Conservation (phyloP, 1,139 yeast genomes). For the Wickerhamomyces sp. region DNA sequence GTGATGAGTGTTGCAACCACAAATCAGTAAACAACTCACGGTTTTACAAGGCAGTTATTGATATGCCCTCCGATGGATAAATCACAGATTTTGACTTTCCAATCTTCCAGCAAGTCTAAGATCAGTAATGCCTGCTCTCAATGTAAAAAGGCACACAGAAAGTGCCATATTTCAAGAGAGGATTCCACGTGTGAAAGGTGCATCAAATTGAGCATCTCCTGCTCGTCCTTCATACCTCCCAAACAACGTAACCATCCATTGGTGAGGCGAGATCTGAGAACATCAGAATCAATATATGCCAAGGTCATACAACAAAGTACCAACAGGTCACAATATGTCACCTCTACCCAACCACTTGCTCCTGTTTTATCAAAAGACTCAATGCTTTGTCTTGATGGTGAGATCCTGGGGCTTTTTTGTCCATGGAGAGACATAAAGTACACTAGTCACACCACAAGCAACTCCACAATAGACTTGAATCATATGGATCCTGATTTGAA, state of each 20-base stretch:
- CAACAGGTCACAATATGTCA: constrained; percentile 9
- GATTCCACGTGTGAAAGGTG: not conserved
- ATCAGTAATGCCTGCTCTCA: not conserved
- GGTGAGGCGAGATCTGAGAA: not conserved
- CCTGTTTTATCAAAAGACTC: constrained; percentile 11
- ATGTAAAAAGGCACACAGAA: constrained; percentile 1
- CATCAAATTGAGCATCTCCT: not conserved
- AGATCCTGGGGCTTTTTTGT: constrained; percentile 8
- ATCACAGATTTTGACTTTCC: not conserved
- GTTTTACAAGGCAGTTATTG: too few relatives aligned
- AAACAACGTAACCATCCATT: too few relatives aligned
- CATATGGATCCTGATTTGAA: constrained; percentile 7
- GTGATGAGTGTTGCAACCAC: too few relatives aligned
- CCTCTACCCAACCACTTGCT: constrained; percentile 11
- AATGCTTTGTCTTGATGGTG: constrained; percentile 10
- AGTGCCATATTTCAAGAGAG: not conserved
- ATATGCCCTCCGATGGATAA: too few relatives aligned
- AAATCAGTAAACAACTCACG: too few relatives aligned
- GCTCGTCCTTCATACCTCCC: not conserved
- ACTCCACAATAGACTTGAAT: not conserved
- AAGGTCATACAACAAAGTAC: constrained; percentile 4
- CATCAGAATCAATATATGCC: constrained; percentile 7
- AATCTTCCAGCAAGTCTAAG: not conserved
- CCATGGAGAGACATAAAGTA: constrained; percentile 9
- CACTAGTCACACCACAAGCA: not conserved